Base-by-base conservation (phyloP, 2,329 filamentous ascomycete species). In the Nothophoma quercina region DNA sequence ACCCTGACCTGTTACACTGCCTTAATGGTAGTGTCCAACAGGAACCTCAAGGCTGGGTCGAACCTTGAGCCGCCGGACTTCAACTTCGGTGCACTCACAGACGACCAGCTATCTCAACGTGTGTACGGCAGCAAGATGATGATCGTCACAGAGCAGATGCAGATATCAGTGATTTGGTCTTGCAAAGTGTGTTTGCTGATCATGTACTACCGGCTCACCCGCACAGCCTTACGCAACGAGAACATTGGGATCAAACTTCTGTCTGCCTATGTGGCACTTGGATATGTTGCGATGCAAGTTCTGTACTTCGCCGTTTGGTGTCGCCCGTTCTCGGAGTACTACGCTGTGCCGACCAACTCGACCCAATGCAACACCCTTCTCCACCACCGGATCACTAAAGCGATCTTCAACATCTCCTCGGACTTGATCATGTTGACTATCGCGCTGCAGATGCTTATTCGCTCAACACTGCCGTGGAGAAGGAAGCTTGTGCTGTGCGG, bases 281-380 rank as follows among this genome's bases (percentile, higher is more conserved):
- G 78, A n/a, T 83, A 82, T 46, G 56, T 82, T 7, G 38, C 61
- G 68, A 79, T 78, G 52, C 80, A 83, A 55, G 57, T 83, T 13
- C 70, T 80, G 2, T 78, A 82, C 39, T 82, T 83, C 58, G 68
- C 78, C 8, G 78, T 78, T 10, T 85, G 82, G 82, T 85, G 83
- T 56, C 77, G 78, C 13, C 81, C 81, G 0, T 80, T 83, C 33
- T 54, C 69, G 4, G 72, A 79, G 35, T 85, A 84, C 60, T 85
- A 81, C 78, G 70, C 76, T 5, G 76, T 83, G 0, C 83, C 83
- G 3, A 72, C 71, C 1, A 53, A 51, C 1, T 69, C 63, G 2
- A 62, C 74, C 66, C 65, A 73, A 59, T 70, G 70, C 63, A 65
- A 68, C 36, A 62, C 69, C 0, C 49, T 74, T 3, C 65, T 66